These are phyloP conservation scores for Eucalyptus fibrosa DNA, from an alignment of 345 rosid genomes.

Conservation along the genomic window DNA sequence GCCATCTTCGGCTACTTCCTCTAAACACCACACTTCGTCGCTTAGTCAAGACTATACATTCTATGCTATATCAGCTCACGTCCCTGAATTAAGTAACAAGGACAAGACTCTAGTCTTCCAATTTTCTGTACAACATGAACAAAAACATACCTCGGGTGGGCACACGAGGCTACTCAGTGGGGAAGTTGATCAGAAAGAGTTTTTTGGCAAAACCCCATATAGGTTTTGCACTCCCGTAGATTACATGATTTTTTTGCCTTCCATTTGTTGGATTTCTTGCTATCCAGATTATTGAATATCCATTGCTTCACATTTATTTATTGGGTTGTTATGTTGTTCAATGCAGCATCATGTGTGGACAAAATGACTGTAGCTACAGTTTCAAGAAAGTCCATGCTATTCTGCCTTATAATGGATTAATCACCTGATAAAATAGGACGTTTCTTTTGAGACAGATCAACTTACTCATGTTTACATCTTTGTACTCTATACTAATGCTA, in stretches of 20 bases:
- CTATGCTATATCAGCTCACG: constrained; percentile 41
- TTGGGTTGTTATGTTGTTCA: neutral
- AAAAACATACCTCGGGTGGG: constrained; percentile 88
- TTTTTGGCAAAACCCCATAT: constrained; percentile 88
- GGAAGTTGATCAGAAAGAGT: constrained; percentile 82
- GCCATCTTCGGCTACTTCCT: constrained; percentile 20
- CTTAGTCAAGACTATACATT: constrained; percentile 68
- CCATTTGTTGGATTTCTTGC: neutral
- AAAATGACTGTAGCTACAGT: constrained; percentile 87
- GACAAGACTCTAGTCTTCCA: constrained; percentile 32
- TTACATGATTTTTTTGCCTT: constrained; percentile 40
- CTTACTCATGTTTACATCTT: constrained; percentile 87
- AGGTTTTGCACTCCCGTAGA: constrained; percentile 67
- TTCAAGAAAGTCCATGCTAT: constrained; percentile 98
- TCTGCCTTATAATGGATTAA: constrained; percentile 53
- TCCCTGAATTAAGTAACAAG: constrained; percentile 31
- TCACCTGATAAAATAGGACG: constrained; percentile 90
- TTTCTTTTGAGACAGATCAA: constrained; percentile 95
- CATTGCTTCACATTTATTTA: neutral
- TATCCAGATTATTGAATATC: neutral
- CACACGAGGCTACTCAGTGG: constrained; percentile 92
- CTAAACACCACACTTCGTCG: constrained; percentile 29
- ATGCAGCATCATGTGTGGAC: constrained; percentile 97
- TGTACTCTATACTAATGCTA: constrained; percentile 73
- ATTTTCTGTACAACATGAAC: constrained; percentile 39